Percentiles rank a stretch among this genome's conserved stretches.
phyloP scores from a whole-genome alignment of 2,329 filamentous ascomycete species.

The Trichoderma simmonsii region DNA sequence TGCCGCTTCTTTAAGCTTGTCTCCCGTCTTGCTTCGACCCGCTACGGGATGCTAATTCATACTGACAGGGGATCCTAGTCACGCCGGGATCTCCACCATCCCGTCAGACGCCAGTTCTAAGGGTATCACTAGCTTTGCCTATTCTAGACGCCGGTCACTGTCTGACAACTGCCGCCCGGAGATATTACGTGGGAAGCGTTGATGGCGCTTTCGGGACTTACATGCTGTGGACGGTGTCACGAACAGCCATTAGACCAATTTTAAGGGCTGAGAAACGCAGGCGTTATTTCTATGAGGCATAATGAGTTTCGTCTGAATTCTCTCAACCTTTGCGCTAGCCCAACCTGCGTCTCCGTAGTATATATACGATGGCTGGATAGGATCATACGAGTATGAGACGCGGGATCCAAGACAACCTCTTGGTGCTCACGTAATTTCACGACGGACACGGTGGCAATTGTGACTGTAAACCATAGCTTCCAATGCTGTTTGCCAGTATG shows the following conservation, averaged over 20 bases:
- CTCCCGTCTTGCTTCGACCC: neutral
- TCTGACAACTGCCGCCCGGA: neutral
- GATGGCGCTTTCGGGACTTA: neutral
- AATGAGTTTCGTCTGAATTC: neutral
- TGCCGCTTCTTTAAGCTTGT: neutral
- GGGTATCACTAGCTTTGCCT: neutral
- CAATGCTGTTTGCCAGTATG: neutral
- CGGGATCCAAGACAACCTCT: neutral
- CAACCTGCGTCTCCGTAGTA: no score
- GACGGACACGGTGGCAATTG: neutral
- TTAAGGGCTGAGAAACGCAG: neutral
- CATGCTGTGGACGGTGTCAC: neutral
- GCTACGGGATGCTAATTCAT: neutral
- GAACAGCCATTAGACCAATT: neutral
- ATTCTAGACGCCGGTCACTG: neutral
- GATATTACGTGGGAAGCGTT: conserved; percentile 8
- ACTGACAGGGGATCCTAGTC: neutral
- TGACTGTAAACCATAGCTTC: neutral
- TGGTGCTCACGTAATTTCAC: neutral
- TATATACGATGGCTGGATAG: neutral
- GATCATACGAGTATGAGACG: neutral
- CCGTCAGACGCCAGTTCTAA: neutral
- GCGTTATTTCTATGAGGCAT: neutral
- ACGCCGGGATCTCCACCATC: neutral
- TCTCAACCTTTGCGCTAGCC: neutral